Base-by-base conservation (phyloP, 352 stramenopile genomes). In the Phytophthora melonis region DNA sequence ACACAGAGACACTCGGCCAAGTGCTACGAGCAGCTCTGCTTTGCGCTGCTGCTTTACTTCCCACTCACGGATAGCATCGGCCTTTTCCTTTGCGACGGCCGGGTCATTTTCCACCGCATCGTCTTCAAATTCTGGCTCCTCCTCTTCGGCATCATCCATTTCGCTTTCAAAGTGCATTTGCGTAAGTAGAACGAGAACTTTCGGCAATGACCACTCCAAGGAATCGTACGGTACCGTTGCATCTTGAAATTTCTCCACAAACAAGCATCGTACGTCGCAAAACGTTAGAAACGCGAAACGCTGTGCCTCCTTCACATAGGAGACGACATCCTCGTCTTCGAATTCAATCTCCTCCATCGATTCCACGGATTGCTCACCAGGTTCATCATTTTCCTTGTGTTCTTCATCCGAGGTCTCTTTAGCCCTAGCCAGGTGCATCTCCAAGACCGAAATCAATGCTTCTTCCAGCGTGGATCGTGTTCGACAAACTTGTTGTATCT, bases 81-180 rank as follows among this genome's bases (percentile, higher is more conserved):
- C 41, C 57, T 75, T 80, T 60, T 79, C 68, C 39, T 80, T 58
- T 43, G 57, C 43, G 30, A 57, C 47, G 3, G 52, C 55, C 25
- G 59, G 45, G 18, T 75, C 72, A 50, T 68, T 62, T 8, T 81
- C 54, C n/a, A 55, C 54, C 18, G 27, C 52, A 39, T 63, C 52
- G 21, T 84, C 67, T 66, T 82, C 65, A 75, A 76, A 72, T 70
- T 79, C 64, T 43, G 77, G 63, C 30, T 82, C 74, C 50, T 89
- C 78, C 21, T 84, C 75, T 69, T 93, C 86, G 10, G 74, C 78
- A 10, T 93, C 76, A 19, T 89, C 79, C 54, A 77, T 95, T 55
- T 90, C 84, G 57, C 82, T 89, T 62, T 96, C 88, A 69, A 95
- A 97, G 68, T 93, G 90, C 75, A 92, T 92, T 65, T 95, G 89